Percentiles rank a stretch among this genome's conserved stretches.
These are phyloP conservation scores for Bolboschoenoplectus hybrid DNA, from an alignment of 202 grass and related monocot species.

Conservation along the genomic window DNA sequence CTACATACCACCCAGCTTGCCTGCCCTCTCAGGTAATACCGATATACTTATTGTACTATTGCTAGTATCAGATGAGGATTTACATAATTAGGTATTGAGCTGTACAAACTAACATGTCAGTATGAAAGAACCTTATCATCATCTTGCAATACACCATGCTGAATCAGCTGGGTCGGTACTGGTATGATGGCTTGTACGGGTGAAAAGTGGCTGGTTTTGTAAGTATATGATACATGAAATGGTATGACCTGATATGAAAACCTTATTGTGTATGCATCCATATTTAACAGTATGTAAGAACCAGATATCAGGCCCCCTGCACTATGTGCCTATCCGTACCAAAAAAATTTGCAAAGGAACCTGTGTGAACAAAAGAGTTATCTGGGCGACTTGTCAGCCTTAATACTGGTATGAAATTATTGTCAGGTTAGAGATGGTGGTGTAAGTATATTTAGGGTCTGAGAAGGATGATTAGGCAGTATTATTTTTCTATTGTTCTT, in stretches of 20 bases:
- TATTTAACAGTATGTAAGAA: not conserved
- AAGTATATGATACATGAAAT: not conserved
- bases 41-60: not conserved
- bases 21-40: slow-evolving; percentile 71
- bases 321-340: not conserved
- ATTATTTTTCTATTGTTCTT: slow-evolving; percentile 3
- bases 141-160: not conserved
- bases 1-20: slow-evolving; percentile 92
- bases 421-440: not conserved
- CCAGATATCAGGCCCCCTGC: not conserved
- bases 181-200: slow-evolving; percentile 8
- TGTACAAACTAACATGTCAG: not conserved
- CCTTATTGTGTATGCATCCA: not conserved
- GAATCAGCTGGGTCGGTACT: not conserved
- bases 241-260: slow-evolving; percentile 1
- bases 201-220: slow-evolving; percentile 19
- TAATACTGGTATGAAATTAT: not conserved
- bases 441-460: not conserved
- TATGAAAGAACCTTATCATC: not conserved
- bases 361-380: not conserved
- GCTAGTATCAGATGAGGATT: not conserved
- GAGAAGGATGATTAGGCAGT: slow-evolving; percentile 8
- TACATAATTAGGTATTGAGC: slow-evolving; percentile 1
- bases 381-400: not conserved
- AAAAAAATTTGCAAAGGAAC: not conserved